Base-by-base conservation (phyloP, 2,329 filamentous ascomycete species). In the Bipolaris oryzae region DNA sequence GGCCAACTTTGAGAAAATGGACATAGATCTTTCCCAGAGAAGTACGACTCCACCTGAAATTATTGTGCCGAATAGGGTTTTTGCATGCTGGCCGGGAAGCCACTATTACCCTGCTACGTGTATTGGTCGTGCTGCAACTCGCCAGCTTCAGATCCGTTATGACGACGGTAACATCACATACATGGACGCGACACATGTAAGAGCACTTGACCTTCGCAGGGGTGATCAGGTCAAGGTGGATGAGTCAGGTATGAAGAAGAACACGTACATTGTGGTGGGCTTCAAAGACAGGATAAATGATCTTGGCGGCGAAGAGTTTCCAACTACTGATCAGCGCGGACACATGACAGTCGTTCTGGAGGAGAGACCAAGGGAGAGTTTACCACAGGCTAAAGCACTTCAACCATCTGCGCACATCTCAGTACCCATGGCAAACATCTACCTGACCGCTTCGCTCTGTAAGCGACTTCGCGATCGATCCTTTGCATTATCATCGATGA, bases 31-130 rank as follows among this genome's bases (percentile, higher is more conserved):
- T 39, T 63, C 33, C 21, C 48, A 44, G 45, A 56, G 41, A 56
- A 66, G 23, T 15, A 66, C 56, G 34, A 57, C 62, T 18, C 63
- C 68, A 9, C 50, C 57, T 11, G 63, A 70, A 23, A 35, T 76
- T 9, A 62, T 80, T 21, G 76, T 78, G 11, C 80, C 81, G 5
- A 82, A 83, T 51, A 80, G 86, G 58, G 80, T 88, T 0, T 79
- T 87, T 59, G 85, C 85, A 7, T 77, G 79, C 25, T 88, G 85
- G 80, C 85, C 80, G 61, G 81, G 82, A 18, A 80, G 77, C 45
- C 79, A 80, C 50, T 88, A 83, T 67, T 87, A 85, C 66, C 84
- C 86, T 45, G 86, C 83, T 7, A 84, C 80, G n/a, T 87, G 81
- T 63, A 70, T 86, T 33, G 82, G 81, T 2, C 74, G 73, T 15